Percentiles rank a stretch among this genome's conserved stretches.
phyloP scores from a whole-genome alignment of 2,329 filamentous ascomycete species.

The Magnaporthiopsis incrustans region DNA sequence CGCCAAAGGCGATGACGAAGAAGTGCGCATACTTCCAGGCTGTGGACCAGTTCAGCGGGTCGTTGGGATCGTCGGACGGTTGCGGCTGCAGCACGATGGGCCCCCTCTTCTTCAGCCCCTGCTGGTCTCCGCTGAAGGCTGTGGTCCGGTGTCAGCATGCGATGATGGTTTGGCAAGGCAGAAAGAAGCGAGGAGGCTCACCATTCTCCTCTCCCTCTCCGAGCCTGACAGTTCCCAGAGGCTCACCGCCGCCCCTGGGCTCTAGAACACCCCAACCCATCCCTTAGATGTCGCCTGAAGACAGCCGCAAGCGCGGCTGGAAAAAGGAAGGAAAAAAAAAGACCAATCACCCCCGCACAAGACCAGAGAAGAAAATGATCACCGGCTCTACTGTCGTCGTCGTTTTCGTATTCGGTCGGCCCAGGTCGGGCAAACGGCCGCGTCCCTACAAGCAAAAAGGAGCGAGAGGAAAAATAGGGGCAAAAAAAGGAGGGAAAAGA shows the following conservation, averaged over 20 bases:
- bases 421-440: not conserved
- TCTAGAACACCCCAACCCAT: constrained; percentile 5
- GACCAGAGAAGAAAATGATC: not conserved
- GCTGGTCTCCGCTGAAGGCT: not conserved
- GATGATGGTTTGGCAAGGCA: too few relatives aligned
- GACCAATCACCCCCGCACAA: not conserved
- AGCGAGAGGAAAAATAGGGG: not conserved
- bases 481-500: not conserved
- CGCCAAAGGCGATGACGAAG: constrained; percentile 4
- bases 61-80: constrained; percentile 83
- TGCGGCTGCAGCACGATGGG: constrained; percentile 76
- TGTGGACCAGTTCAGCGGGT: constrained; percentile 65
- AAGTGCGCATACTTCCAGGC: constrained; percentile 1
- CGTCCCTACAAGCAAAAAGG: not conserved
- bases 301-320: not conserved
- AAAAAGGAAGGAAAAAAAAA: not conserved
- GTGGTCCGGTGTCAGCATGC: not conserved
- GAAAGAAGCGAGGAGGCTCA: not conserved
- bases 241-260: not conserved
- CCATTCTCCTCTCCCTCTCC: not conserved
- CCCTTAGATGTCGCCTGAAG: not conserved
- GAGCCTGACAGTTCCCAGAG: constrained; percentile 3
- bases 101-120: constrained; percentile 1
- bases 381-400: not conserved
- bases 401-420: not conserved